Evolutionary conservation across 805 yeast species (phyloP).

Genomic region (Hanseniaspora meyeri): DNA sequence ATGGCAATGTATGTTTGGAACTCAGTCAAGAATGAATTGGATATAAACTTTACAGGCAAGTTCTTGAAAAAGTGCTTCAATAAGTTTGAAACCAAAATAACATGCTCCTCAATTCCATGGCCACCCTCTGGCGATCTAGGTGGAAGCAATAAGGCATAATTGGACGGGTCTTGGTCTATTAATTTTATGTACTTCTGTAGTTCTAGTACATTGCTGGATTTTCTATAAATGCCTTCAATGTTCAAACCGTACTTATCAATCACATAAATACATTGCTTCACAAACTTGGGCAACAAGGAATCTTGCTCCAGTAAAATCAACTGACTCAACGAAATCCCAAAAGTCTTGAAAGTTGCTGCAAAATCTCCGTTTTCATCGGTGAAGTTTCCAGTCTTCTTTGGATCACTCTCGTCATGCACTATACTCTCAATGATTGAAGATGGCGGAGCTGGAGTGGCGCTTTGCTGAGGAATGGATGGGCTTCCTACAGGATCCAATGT

Average conservation of each 20-base stretch:
- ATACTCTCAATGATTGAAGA: constrained; percentile 11
- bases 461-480: neutral
- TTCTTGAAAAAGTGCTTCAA: constrained; percentile 72
- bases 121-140: constrained; percentile 67
- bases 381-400: constrained; percentile 13
- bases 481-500: constrained; percentile 10
- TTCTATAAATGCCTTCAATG: constrained; percentile 80
- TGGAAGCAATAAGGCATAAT: constrained; percentile 41
- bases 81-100: constrained; percentile 61
- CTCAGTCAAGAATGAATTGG: constrained; percentile 22
- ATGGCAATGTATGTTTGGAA: constrained; percentile 51
- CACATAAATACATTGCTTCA: constrained; percentile 74
- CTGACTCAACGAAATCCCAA: constrained; percentile 73
- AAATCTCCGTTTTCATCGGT: neutral
- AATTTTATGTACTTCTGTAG: constrained; percentile 60
- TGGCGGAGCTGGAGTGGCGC: constrained; percentile 11
- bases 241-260: constrained; percentile 76
- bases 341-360: constrained; percentile 37
- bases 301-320: constrained; percentile 74
- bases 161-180: constrained; percentile 65
- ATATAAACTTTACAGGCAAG: constrained; percentile 50
- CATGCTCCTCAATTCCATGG: constrained; percentile 27
- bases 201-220: constrained; percentile 64
- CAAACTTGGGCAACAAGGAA: constrained; percentile 73
- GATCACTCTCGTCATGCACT: neutral